Conservation (phyloP, 75 land plant species). For the Azolla pinnata region DNA sequence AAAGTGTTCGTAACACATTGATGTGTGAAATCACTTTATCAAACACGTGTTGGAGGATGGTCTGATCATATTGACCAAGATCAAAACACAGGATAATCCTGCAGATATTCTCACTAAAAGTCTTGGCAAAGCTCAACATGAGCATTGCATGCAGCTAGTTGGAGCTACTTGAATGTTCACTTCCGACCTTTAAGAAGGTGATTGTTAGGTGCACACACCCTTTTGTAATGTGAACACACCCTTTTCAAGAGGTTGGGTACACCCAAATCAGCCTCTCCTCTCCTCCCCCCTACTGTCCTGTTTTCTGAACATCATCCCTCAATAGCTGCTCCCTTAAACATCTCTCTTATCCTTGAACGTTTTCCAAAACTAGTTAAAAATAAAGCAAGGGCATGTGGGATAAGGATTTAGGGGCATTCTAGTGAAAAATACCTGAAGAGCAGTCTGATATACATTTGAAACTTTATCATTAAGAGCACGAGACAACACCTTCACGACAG, state of each 20-base stretch:
- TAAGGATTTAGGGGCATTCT: too few relatives aligned
- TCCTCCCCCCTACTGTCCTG: too few relatives aligned
- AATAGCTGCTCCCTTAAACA: too few relatives aligned
- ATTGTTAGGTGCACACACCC: too few relatives aligned
- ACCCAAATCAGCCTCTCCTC: too few relatives aligned
- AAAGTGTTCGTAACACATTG: slow-evolving; percentile 14
- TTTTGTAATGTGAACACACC: too few relatives aligned
- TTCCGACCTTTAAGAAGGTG: slow-evolving; percentile 2
- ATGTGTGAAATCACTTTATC: slow-evolving; percentile 13
- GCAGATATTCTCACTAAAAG: slow-evolving; percentile 9
- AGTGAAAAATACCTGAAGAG: slow-evolving; percentile 21
- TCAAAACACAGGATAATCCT: slow-evolving; percentile 2
- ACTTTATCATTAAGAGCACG: slow-evolving; percentile 25
- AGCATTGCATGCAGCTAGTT: slow-evolving; percentile 4
- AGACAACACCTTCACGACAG: slow-evolving; percentile 9
- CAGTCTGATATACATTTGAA: slow-evolving; percentile 18
- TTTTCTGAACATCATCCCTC: too few relatives aligned
- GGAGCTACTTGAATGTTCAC: slow-evolving; percentile 1
- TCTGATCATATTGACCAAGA: not conserved
- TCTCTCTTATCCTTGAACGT: too few relatives aligned
- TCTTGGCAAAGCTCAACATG: slow-evolving; percentile 4
- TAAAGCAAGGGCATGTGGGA: too few relatives aligned
- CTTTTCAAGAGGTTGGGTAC: too few relatives aligned
- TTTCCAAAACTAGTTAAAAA: too few relatives aligned
- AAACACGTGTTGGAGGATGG: slow-evolving; percentile 4